Base-by-base conservation (phyloP, 2,329 filamentous ascomycete genomes). In the Coniochaeta hoffmannii region DNA sequence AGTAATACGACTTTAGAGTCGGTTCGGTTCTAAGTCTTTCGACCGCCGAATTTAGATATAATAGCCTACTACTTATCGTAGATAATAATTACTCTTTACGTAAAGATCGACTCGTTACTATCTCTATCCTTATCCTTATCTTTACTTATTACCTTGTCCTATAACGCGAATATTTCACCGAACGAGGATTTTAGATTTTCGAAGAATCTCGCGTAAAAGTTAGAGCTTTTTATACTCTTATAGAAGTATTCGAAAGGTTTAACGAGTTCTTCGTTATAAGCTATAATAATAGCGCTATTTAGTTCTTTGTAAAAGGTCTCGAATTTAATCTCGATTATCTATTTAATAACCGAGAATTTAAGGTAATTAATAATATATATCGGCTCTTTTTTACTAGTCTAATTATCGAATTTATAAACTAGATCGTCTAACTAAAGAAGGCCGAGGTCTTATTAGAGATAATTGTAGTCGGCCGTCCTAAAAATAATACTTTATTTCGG, bases 351-450 rank as follows among this genome's bases (percentile, higher is more conserved):
- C 0, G 67, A 59, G 17, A 83, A 86, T 59, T 80, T 84, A 8
- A 90, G 70, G 35, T 77, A 74, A 63, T 90, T 87, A 5, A 87
- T 74, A 3, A 89, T 80, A 55, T 88, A 80, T 0, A 58, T 53
- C 1, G 61, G 66, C 0, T 66, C 61, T 17, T 66, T 56, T 3
- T 55, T 12, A 1, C 61, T 54, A 0, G 58, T 58, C 61, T 70
- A 73, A 6, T 57, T 59, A 0, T 72, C 67, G 3, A 65, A 67
- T 55, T 76, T 74, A 61, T 83, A 83, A 0, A 68, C 64, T 0
- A 77, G 79, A 1, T 76, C 69, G 0, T 62, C 57, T 12, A 69
- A 57, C 0, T 59, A 53, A 2, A 60, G 59, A 1, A 58, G 57
- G 7, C 62, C 53, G 22, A 68, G 63, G 2, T 65, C 56, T 55